Evolutionary conservation across 768 basidiomycete species (phyloP).

Genomic region (Boletus huronensis): DNA sequence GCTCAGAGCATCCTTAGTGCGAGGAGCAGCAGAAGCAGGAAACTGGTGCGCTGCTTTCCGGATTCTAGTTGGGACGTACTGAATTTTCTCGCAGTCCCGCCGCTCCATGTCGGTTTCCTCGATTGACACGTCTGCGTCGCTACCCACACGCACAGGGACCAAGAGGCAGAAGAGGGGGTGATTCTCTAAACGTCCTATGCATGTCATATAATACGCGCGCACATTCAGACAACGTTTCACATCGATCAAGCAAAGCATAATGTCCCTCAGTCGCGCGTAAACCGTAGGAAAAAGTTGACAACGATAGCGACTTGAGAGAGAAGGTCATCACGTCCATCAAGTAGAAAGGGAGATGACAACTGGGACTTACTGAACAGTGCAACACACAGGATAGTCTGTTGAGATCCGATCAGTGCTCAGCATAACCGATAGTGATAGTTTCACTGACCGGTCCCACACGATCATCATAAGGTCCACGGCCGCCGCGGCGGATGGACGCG

Average conservation of each 20-base stretch:
- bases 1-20: slow-evolving; percentile 64
- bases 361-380: slow-evolving; percentile 64
- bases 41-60: slow-evolving; percentile 40
- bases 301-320: slow-evolving; percentile 65
- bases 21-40: slow-evolving; percentile 54
- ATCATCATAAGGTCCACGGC: slow-evolving; percentile 95
- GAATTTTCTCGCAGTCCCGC: slow-evolving; percentile 38
- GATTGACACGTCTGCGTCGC: slow-evolving; percentile 60
- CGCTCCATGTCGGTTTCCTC: slow-evolving; percentile 75
- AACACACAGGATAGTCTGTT: slow-evolving; percentile 76
- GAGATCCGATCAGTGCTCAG: slow-evolving; percentile 9
- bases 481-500: slow-evolving; percentile 84
- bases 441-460: slow-evolving; percentile 85
- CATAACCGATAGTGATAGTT: slow-evolving; percentile 5
- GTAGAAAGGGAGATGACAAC: not conserved
- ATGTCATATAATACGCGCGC: slow-evolving; percentile 4
- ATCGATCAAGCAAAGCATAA: slow-evolving; percentile 13
- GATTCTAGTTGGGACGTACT: too few relatives aligned
- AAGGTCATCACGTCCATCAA: not conserved
- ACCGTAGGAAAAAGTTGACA: slow-evolving; percentile 82
- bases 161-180: slow-evolving; percentile 58
- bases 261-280: slow-evolving; percentile 40
- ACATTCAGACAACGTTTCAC: slow-evolving; percentile 3
- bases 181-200: slow-evolving; percentile 5
- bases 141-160: slow-evolving; percentile 46